Conservation (phyloP, 2,329 filamentous ascomycete species). For the Pezizomycotina sp. region DNA sequence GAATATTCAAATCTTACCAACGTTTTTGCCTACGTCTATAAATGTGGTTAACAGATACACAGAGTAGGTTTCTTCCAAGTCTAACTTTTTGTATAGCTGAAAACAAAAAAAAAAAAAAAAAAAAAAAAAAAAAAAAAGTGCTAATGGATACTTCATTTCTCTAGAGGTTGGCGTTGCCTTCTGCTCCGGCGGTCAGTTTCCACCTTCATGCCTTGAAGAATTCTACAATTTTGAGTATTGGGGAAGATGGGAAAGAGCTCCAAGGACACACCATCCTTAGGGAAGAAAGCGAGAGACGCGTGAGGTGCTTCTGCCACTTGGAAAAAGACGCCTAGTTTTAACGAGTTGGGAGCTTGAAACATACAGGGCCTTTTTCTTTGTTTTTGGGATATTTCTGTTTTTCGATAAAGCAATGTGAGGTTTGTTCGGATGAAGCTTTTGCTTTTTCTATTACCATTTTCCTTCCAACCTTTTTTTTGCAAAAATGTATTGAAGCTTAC, state of each 20-base stretch:
- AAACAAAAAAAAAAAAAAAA: constrained; percentile 15
- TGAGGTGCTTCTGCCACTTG: constrained; percentile 2
- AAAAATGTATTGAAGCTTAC: too few relatives aligned
- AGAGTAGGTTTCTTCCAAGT: too few relatives aligned
- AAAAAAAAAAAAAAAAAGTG: constrained; percentile 9
- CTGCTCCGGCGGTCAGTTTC: constrained; percentile 78
- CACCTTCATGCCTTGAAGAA: too few relatives aligned
- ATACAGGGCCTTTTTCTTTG: constrained; percentile 79
- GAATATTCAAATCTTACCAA: constrained; percentile 41
- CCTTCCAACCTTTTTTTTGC: too few relatives aligned
- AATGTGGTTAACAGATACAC: constrained; percentile 94
- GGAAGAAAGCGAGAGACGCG: neutral
- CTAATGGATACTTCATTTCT: constrained; percentile 20
- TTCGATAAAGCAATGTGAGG: constrained; percentile 89
- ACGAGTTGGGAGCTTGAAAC: too few relatives aligned
- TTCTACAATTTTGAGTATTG: constrained; percentile 9
- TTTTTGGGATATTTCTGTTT: constrained; percentile 88
- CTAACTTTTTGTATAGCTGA: too few relatives aligned
- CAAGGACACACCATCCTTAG: neutral
- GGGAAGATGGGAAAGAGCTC: neutral
- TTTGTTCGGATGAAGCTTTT: too few relatives aligned
- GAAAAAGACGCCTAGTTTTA: too few relatives aligned
- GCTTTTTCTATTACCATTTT: too few relatives aligned
- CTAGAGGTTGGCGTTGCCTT: constrained; percentile 92
- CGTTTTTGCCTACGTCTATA: constrained; percentile 49